Evolutionary conservation across 1,284 basidiomycete genomes (phyloP).

Genomic region (Coniferiporia weirii): DNA sequence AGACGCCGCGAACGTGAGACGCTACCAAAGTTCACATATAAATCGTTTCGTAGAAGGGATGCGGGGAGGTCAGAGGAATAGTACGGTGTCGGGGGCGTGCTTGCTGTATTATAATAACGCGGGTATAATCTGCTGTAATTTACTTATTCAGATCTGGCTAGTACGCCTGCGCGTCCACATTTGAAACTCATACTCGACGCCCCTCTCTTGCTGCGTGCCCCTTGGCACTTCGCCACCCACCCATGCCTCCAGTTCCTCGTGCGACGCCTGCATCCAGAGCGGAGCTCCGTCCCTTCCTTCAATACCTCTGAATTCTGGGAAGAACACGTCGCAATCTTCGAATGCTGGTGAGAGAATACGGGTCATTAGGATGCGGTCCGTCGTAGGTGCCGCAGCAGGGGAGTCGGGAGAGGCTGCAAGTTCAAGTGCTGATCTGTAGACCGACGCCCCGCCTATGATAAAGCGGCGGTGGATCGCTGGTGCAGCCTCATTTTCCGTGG

Average conservation of each 20-base stretch:
- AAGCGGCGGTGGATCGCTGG: conserved; percentile 52
- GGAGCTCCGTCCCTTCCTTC: conserved; percentile 23
- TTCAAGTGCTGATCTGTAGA: conserved; percentile 71
- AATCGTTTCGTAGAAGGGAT: neutral
- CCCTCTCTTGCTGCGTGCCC: conserved; percentile 77
- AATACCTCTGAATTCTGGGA: conserved; percentile 63
- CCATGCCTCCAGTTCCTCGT: conserved; percentile 67
- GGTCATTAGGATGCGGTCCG: conserved; percentile 84
- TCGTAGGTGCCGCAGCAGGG: conserved; percentile 23
- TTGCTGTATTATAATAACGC: neutral
- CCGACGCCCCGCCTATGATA: conserved; percentile 85
- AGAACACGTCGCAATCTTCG: conserved; percentile 81
- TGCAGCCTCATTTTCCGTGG: conserved; percentile 10
- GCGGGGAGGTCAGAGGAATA: neutral
- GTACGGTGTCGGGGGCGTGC: neutral
- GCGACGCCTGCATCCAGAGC: conserved; percentile 55
- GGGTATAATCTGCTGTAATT: conserved; percentile 11
- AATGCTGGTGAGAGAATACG: conserved; percentile 74
- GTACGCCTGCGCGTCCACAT: conserved; percentile 68
- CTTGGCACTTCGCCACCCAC: conserved; percentile 73
- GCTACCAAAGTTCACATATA: no score
- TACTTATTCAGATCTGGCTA: neutral
- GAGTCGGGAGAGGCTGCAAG: conserved; percentile 29
- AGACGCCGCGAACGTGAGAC: no score
- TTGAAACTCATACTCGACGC: conserved; percentile 82